Percentiles rank a stretch among this genome's conserved stretches.
These are phyloP conservation scores for Pachyrhizus erosus DNA, from an alignment of 306 rosid species.

Conservation along the genomic window DNA sequence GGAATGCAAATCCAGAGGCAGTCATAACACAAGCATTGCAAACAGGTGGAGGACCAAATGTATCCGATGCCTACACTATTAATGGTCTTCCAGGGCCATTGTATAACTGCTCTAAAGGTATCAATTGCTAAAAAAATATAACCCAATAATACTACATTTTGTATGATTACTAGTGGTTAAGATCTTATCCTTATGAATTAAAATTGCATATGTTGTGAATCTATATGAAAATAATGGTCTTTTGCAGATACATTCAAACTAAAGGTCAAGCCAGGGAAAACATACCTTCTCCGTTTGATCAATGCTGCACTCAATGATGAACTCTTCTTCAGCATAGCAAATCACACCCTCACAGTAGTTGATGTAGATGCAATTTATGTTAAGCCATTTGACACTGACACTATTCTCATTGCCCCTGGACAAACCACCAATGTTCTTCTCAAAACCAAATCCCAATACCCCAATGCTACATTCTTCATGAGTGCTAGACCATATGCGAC, in stretches of 20 bases:
- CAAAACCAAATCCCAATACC: conserved; percentile 56
- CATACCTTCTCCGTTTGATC: conserved; percentile 67
- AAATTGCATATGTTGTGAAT: background rate
- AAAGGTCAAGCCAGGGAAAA: conserved; percentile 62
- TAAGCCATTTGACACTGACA: conserved; percentile 60
- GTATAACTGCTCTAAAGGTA: background rate
- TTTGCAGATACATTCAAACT: conserved; percentile 63
- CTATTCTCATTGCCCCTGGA: conserved; percentile 65
- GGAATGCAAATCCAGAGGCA: conserved; percentile 6
- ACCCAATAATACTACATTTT: background rate
- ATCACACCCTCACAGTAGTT: conserved; percentile 65
- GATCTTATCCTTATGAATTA: background rate
- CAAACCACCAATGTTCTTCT: conserved; percentile 77
- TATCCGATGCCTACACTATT: conserved; percentile 11
- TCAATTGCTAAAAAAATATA: background rate
- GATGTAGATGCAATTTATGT: conserved; percentile 69
- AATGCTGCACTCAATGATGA: conserved; percentile 76
- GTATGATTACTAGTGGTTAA: no score
- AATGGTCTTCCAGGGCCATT: conserved; percentile 11
- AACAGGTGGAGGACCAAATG: conserved; percentile 1
- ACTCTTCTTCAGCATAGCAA: conserved; percentile 75
- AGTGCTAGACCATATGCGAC: conserved; percentile 64
- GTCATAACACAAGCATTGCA: background rate
- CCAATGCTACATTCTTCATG: conserved; percentile 71
- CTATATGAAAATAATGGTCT: background rate